Percentiles rank a stretch among this genome's conserved stretches.
Evolutionary conservation across 176 grass and related monocot genomes (phyloP).

Genomic region (Rhipidocladum racemiflorum): DNA sequence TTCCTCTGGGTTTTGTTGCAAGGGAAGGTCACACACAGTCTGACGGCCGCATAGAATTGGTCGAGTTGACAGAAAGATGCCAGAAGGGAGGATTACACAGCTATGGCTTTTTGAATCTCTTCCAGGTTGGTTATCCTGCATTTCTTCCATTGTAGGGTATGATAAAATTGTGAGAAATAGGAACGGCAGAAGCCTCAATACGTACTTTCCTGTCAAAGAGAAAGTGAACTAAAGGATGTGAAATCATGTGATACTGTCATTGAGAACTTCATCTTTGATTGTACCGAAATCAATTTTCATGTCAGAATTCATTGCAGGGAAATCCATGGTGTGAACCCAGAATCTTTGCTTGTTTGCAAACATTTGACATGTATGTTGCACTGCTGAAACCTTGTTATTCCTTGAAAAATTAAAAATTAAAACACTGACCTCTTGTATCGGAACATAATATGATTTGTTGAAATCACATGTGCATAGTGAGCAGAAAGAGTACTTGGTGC

Average conservation of each 20-base stretch:
- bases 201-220: no score
- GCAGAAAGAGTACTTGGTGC: no score
- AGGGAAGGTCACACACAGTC: constrained; percentile 51
- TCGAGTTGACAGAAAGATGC: constrained; percentile 41
- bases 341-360: background rate
- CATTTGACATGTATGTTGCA: background rate
- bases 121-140: background rate
- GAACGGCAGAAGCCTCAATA: no score
- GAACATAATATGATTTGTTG: background rate
- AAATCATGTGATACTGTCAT: background rate
- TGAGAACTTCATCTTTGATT: background rate
- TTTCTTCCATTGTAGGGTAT: background rate
- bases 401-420: background rate
- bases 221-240: no score
- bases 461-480: background rate
- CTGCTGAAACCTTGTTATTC: background rate
- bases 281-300: background rate
- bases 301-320: background rate
- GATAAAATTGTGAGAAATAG: no score
- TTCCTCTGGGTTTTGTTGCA: constrained; percentile 69
- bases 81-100: constrained; percentile 36
- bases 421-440: background rate
- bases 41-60: constrained; percentile 64
- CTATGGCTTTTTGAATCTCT: constrained; percentile 15
- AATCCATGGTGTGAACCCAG: background rate